Evolutionary conservation across 2,329 filamentous ascomycete genomes (phyloP).

Genomic region (Venturia pyrina): DNA sequence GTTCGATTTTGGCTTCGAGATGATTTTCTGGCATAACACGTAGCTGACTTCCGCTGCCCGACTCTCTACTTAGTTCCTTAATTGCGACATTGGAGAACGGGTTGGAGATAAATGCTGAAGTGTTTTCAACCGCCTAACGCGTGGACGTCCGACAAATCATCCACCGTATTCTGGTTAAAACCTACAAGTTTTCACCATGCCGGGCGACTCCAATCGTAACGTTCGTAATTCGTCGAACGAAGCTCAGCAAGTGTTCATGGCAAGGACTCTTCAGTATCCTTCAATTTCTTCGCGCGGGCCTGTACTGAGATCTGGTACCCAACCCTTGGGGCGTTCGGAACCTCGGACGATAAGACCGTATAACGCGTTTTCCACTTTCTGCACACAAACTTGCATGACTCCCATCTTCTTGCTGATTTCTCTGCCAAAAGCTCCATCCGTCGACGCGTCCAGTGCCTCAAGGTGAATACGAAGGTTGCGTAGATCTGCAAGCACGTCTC

Average conservation of each 20-base stretch:
- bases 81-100: background rate
- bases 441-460: conserved; percentile 57
- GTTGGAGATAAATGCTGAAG: background rate
- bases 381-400: conserved; percentile 78
- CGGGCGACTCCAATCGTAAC: background rate
- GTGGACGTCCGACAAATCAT: background rate
- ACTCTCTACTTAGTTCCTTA: background rate
- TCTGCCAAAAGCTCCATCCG: conserved; percentile 43
- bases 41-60: too few species aligned
- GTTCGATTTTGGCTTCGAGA: too few species aligned
- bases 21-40: too few species aligned
- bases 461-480: conserved; percentile 67
- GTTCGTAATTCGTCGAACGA: background rate
- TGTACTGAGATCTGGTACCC: conserved; percentile 60
- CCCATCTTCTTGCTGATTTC: conserved; percentile 72
- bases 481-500: conserved; percentile 70
- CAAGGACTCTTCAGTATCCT: background rate
- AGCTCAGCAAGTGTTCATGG: background rate
- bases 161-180: background rate
- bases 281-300: conserved; percentile 3
- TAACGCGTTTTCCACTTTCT: conserved; percentile 84
- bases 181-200: background rate
- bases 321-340: conserved; percentile 79
- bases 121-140: background rate
- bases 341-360: conserved; percentile 84